Conservation (phyloP, 2,329 filamentous ascomycete genomes). For the Xylaria sp. region DNA sequence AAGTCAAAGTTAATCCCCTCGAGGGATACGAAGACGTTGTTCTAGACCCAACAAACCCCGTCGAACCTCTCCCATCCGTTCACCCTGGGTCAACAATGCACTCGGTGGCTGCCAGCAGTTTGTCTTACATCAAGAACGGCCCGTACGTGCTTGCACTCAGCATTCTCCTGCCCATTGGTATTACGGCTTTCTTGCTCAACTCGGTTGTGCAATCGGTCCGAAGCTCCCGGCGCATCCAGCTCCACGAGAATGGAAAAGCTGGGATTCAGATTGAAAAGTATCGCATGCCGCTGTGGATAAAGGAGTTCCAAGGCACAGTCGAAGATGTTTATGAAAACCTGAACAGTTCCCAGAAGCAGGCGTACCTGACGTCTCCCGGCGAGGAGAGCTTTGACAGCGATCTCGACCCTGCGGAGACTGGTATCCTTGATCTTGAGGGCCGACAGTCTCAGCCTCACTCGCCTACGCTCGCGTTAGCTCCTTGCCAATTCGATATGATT, state of each 20-base stretch:
- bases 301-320: slow-evolving; percentile 78
- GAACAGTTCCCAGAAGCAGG: slow-evolving; percentile 74
- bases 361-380: slow-evolving; percentile 72
- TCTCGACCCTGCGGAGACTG: slow-evolving; percentile 49
- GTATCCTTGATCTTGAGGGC: slow-evolving; percentile 57
- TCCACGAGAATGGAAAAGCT: slow-evolving; percentile 78
- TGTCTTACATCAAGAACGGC: slow-evolving; percentile 60
- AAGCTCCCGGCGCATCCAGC: slow-evolving; percentile 77
- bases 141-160: slow-evolving; percentile 73
- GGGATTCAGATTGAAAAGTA: slow-evolving; percentile 77
- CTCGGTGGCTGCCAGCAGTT: slow-evolving; percentile 49
- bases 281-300: slow-evolving; percentile 78
- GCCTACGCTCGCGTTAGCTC: slow-evolving; percentile 80
- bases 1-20: slow-evolving; percentile 77
- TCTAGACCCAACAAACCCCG: slow-evolving; percentile 73
- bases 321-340: slow-evolving; percentile 82
- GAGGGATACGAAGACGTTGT: slow-evolving; percentile 80
- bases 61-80: slow-evolving; percentile 59
- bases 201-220: slow-evolving; percentile 79
- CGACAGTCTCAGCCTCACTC: slow-evolving; percentile 56
- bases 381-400: slow-evolving; percentile 60
- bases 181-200: slow-evolving; percentile 78
- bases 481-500: slow-evolving; percentile 87
- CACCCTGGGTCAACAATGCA: slow-evolving; percentile 46
- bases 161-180: slow-evolving; percentile 78